Evolutionary conservation across 306 rosid genomes (phyloP).

Genomic region (Sesbania bispinosa): DNA sequence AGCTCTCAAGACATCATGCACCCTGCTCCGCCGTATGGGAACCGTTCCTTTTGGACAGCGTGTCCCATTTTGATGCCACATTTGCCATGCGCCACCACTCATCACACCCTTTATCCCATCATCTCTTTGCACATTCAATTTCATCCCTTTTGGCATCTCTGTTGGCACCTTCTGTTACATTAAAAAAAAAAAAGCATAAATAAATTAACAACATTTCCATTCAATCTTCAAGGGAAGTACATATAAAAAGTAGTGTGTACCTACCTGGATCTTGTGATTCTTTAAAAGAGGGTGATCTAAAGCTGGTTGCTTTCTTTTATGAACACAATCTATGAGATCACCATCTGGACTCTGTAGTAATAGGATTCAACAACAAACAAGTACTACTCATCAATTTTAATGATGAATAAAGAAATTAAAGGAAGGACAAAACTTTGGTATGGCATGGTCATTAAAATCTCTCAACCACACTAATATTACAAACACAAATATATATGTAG

Average conservation of each 20-base stretch:
- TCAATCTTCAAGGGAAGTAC: no score
- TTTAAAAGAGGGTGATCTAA: conserved; percentile 58
- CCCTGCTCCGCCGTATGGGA: conserved; percentile 68
- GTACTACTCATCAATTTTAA: no score
- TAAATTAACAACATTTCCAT: no score
- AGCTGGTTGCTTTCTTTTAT: conserved; percentile 58
- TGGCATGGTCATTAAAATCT: no score
- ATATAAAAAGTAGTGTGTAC: no score
- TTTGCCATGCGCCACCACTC: conserved; percentile 41
- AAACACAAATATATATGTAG: no score
- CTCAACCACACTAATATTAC: no score
- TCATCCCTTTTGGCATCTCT: conserved; percentile 47
- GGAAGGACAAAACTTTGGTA: no score
- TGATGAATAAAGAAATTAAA: no score
- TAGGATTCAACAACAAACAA: background rate
- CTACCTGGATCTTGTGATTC: conserved; percentile 66
- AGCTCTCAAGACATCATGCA: conserved; percentile 64
- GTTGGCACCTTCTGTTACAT: conserved; percentile 54
- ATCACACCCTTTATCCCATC: background rate
- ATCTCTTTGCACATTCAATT: background rate
- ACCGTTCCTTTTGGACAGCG: conserved; percentile 78
- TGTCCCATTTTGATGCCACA: conserved; percentile 87
- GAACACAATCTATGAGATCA: conserved; percentile 56
- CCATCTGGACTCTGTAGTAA: conserved; percentile 70
- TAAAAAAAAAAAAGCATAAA: background rate